These are phyloP conservation scores for Rhododendron vialii DNA, from an alignment of 148 eudicot genomes.

Conservation along the genomic window DNA sequence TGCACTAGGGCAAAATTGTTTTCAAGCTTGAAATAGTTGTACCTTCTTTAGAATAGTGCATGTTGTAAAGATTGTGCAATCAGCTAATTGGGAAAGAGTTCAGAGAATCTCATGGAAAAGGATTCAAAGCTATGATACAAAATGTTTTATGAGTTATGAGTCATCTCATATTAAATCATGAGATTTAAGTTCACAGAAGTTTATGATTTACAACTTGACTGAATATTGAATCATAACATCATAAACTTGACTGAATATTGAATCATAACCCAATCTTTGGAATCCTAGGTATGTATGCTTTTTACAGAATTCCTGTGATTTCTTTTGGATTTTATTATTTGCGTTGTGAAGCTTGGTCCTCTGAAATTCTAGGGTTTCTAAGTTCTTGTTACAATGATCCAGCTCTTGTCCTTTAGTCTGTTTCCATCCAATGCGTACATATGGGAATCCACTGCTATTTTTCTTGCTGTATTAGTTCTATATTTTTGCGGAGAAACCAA, in stretches of 20 bases:
- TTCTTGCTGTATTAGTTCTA: not conserved
- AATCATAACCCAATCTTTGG: not conserved
- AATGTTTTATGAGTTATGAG: not conserved
- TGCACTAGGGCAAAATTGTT: not conserved
- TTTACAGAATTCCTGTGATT: not conserved
- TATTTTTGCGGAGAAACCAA: not conserved
- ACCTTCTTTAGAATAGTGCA: not conserved
- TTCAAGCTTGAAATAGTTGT: not conserved
- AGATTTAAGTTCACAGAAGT: not conserved
- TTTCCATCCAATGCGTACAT: not conserved
- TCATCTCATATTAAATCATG: not conserved
- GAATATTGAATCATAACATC: not conserved
- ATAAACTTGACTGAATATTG: no score
- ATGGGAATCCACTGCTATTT: not conserved
- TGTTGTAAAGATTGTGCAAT: not conserved
- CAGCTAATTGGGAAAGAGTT: not conserved
- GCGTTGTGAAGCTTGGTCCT: not conserved
- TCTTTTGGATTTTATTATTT: not conserved
- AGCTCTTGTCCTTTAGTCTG: not conserved
- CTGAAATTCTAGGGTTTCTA: not conserved
- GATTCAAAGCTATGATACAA: not conserved
- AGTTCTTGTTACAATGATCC: not conserved
- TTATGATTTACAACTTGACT: not conserved
- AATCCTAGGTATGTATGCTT: not conserved
- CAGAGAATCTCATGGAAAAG: not conserved